phyloP scores from a whole-genome alignment of 2,329 filamentous ascomycete species.

The Chaetothyriales sp. region DNA sequence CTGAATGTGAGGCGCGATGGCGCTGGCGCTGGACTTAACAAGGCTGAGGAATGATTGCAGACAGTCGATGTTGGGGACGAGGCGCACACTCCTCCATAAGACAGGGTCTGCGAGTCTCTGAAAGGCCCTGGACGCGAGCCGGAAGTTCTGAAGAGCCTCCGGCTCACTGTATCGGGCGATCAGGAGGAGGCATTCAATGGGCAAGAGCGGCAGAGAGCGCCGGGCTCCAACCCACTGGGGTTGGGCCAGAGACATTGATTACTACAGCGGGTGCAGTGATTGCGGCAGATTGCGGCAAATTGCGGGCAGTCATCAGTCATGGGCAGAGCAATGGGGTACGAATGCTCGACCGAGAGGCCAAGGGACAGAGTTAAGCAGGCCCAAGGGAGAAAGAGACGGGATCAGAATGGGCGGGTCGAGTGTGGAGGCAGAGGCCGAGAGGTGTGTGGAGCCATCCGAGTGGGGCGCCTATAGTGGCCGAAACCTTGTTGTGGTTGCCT shows the following conservation, averaged over 20 bases:
- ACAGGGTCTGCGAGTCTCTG: constrained; percentile 10
- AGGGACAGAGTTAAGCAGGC: too few species aligned
- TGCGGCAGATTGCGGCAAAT: background rate
- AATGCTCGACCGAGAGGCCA: background rate
- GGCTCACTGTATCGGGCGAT: constrained; percentile 10
- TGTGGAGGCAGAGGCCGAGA: background rate
- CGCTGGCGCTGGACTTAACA: constrained; percentile 4
- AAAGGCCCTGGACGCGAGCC: constrained; percentile 10
- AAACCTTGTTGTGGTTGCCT: background rate
- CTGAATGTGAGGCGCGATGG: constrained; percentile 7
- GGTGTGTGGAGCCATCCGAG: background rate
- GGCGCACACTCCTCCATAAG: constrained; percentile 10
- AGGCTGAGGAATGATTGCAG: constrained; percentile 5
- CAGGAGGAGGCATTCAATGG: constrained; percentile 12
- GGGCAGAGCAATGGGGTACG: background rate
- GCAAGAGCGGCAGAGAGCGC: constrained; percentile 6
- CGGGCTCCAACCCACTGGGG: background rate
- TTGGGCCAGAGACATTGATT: background rate
- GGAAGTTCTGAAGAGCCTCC: constrained; percentile 11
- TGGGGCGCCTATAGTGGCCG: background rate
- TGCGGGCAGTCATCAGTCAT: background rate
- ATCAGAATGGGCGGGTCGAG: background rate
- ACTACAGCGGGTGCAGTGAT: background rate
- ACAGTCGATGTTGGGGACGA: constrained; percentile 13
- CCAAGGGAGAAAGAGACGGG: too few species aligned